Percentiles rank a stretch among this genome's conserved stretches.
phyloP scores from a whole-genome alignment of 2,329 filamentous ascomycete genomes.

The Knufia petricola region DNA sequence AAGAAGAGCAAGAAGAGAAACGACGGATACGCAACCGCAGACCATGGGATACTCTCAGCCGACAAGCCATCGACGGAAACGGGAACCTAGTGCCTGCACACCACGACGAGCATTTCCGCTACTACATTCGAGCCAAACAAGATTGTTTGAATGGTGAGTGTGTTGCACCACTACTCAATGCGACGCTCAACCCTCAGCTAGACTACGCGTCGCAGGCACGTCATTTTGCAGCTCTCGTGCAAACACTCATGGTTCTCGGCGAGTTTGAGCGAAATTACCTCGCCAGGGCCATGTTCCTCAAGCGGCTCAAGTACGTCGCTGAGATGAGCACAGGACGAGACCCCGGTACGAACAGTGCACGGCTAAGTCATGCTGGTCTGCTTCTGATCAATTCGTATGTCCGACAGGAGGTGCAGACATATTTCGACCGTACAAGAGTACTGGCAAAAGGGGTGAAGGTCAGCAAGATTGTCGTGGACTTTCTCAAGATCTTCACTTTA shows the following conservation, averaged over 20 bases:
- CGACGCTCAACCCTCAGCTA: neutral
- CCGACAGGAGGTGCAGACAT: conserved; percentile 6
- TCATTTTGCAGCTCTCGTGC: conserved; percentile 1
- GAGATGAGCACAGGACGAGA: conserved; percentile 9
- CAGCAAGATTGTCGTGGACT: conserved; percentile 3
- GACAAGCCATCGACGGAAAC: conserved; percentile 16
- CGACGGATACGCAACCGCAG: neutral
- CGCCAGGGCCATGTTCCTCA: conserved; percentile 6
- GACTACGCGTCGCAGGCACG: conserved; percentile 6
- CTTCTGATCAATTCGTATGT: conserved; percentile 8
- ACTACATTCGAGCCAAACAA: conserved; percentile 8
- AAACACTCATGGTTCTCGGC: neutral
- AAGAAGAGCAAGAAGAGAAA: conserved; percentile 5
- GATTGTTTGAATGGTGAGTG: conserved; percentile 5
- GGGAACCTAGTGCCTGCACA: neutral
- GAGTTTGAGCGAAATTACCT: conserved; percentile 6
- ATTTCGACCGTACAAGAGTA: conserved; percentile 5
- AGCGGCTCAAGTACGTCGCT: conserved; percentile 7
- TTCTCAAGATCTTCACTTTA: conserved; percentile 2
- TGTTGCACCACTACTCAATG: neutral
- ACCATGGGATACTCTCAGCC: conserved; percentile 5
- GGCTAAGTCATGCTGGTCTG: conserved; percentile 1
- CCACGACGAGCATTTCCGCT: conserved; percentile 9
- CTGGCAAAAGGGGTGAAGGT: conserved; percentile 1
- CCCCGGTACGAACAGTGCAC: neutral